These are phyloP conservation scores for Pholiota adiposa DNA, from an alignment of 1,284 basidiomycete species.

Conservation along the genomic window DNA sequence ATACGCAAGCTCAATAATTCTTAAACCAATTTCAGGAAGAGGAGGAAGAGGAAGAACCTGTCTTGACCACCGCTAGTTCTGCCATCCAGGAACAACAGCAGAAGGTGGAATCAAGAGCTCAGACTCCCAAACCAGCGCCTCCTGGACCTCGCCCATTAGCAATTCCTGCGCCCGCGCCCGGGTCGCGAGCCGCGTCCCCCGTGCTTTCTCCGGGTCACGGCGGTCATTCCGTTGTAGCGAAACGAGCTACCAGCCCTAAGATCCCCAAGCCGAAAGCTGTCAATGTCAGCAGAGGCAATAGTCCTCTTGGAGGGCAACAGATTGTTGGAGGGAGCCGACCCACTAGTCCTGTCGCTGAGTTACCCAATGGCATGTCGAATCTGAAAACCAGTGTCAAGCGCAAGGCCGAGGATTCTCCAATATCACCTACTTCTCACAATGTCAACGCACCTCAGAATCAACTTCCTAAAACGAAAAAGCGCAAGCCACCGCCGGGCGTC, in stretches of 20 bases:
- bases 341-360: slow-evolving; percentile 42
- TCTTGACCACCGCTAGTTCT: slow-evolving; percentile 52
- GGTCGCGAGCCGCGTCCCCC: slow-evolving; percentile 64
- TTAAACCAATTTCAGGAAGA: slow-evolving; percentile 51
- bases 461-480: slow-evolving; percentile 66
- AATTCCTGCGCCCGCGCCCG: slow-evolving; percentile 26
- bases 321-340: slow-evolving; percentile 45
- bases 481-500: slow-evolving; percentile 50
- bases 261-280: slow-evolving; percentile 56
- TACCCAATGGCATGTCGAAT: slow-evolving; percentile 22
- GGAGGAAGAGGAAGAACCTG: slow-evolving; percentile 67
- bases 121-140: slow-evolving; percentile 37
- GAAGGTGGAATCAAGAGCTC: slow-evolving; percentile 39
- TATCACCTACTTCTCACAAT: slow-evolving; percentile 33
- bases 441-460: slow-evolving; percentile 19
- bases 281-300: slow-evolving; percentile 54
- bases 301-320: slow-evolving; percentile 56
- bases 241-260: slow-evolving; percentile 81
- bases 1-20: neutral
- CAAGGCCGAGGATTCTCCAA: slow-evolving; percentile 59
- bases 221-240: slow-evolving; percentile 78
- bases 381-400: slow-evolving; percentile 56
- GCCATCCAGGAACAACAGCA: slow-evolving; percentile 60
- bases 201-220: slow-evolving; percentile 54
- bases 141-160: slow-evolving; percentile 26